Conservation (phyloP, 75 land plant genomes). For the Adiantum capillusveneris region DNA sequence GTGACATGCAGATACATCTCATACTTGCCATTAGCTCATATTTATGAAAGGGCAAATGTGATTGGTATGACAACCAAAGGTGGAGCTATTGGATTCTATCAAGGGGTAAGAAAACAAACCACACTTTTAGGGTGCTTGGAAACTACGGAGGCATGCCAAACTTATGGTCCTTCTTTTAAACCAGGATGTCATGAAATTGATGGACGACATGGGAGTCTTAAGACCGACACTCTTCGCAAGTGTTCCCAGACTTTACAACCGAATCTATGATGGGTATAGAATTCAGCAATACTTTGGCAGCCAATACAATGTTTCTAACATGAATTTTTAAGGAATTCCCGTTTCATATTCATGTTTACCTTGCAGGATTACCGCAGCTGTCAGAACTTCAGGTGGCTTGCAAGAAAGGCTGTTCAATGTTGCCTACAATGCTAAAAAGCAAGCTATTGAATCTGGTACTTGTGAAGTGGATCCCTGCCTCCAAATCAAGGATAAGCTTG, state of each 20-base stretch:
- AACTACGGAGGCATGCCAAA: no score
- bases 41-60: slow-evolving; percentile 80
- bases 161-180: no score
- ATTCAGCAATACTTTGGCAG: no score
- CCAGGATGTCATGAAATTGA: slow-evolving; percentile 90
- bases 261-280: slow-evolving; percentile 86
- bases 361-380: slow-evolving; percentile 78
- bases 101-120: slow-evolving; percentile 87
- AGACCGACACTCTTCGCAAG: slow-evolving; percentile 90
- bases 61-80: slow-evolving; percentile 52
- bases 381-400: slow-evolving; percentile 77
- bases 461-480: neutral
- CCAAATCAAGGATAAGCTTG: no score
- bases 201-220: slow-evolving; percentile 83
- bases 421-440: slow-evolving; percentile 92
- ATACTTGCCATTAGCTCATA: slow-evolving; percentile 95
- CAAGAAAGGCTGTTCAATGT: slow-evolving; percentile 79
- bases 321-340: no score
- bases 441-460: slow-evolving; percentile 78
- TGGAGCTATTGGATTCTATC: slow-evolving; percentile 90
- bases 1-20: slow-evolving; percentile 95
- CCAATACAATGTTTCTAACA: no score
- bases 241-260: slow-evolving; percentile 92
- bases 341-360: neutral
- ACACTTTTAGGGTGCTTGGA: no score